Base-by-base conservation (phyloP, 1,284 basidiomycete genomes). In the Sanghuangporus sanghuang region DNA sequence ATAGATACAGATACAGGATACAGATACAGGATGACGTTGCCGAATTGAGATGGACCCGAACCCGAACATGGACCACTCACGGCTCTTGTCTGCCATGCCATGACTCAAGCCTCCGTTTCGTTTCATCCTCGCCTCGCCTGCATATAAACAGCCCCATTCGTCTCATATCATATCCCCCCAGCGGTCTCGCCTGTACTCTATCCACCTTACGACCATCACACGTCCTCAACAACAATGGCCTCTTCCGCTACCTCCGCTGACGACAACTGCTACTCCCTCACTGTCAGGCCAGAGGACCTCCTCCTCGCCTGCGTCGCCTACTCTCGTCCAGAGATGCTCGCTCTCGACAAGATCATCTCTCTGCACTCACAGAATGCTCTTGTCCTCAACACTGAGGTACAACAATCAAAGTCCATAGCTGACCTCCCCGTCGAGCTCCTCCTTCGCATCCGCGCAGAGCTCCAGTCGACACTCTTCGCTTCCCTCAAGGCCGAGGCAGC, bases 301-400 rank as follows among this genome's bases (percentile, higher is more conserved):
- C 74, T 79, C 65, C 82, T 86, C 65, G 78, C 82, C 39, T 71
- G 78, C 59, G 79, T 85, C 67, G 80, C 83, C 11, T 68, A 75
- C 64, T 58, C 79, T 21, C 80, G 83, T 39, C 76, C 76, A 12
- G 76, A 81, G 68, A 67, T 81, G 61, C 72, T 69, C 58, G 72
- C 77, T 14, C 68, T 82, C 66, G 80, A 82, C 68, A 62, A 68
- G 9, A 74, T 81, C 66, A 71, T 68, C 56, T 49, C 57, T 44
- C 58, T 67, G 38, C 69, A 64, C 7, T 63, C 61, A 18, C 36
- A 52, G 14, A 59, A 57, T 27, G 38, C 69, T 18, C 68, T 76
- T 76, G 58, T 71, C 58, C 32, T 52, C 68, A 65, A 64, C 63
- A 21, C 55, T 58, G 46, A 9, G 1, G 39, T 48, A 35, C 38